Evolutionary conservation across 2,329 filamentous ascomycete species (phyloP), one percentile per base, ranked within the genome.

Genomic region (Hymenoscyphus salicellus): DNA sequence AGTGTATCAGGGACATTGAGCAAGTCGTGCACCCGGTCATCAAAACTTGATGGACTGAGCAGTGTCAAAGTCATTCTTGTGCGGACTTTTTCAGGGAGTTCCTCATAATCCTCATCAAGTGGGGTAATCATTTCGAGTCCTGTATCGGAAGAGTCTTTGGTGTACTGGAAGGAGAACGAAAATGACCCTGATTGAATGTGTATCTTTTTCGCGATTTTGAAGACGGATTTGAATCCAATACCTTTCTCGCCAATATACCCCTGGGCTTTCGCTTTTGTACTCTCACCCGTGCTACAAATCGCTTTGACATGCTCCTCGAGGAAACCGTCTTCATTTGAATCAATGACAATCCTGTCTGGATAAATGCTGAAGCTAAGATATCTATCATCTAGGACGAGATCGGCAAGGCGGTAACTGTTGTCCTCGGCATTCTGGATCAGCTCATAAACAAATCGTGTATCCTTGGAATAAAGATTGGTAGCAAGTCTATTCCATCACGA

Each of bases 341-440:
- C 80, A 3, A 85, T 66, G 0, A 80, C 63, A 0, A 86, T 76
- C 0, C 60, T 71, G 0, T 72, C 68, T 0, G 28, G 64, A 0
- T 58, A 55, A 20, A 63, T 23, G 4, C 23, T 63, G 36, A 67
- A 67, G 7, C 33, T 23, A 30, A 73, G 69, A 52, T 61, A 73
- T 59, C 68, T 75, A 41, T 62, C 5, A 30, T 32, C 10, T n/a
- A n/a, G n/a, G n/a, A n/a, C n/a, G n/a, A n/a, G n/a, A n/a, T n/a
- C n/a, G n/a, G 26, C 3, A 59, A 7, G 32, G n/a, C n/a, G 20
- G 65, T 77, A 80, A 2, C 36, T 52, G 28, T 76, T 77, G 67
- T 80, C 78, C 43, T 80, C 79, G 0, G 78, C 77, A 70, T 81
- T 80, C 64, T 81, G 79, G 7, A 81, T 69, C 11, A 77, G 46